Base-by-base conservation (phyloP, 176 grass and related monocot species). In the Tillandsia fasciculata region DNA sequence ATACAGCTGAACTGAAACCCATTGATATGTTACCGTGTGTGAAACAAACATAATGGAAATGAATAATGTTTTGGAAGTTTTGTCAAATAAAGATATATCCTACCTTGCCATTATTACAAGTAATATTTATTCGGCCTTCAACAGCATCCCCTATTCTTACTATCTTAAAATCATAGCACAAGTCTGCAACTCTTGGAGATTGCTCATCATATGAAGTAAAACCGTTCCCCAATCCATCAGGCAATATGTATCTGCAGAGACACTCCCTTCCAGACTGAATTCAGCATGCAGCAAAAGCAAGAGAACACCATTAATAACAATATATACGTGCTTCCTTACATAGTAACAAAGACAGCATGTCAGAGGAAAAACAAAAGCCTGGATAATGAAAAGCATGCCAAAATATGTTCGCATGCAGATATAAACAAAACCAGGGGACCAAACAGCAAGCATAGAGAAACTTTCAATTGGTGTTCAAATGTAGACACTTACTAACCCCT, bases 181-280 rank as follows among this genome's bases (percentile, higher is more conserved):
- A 70, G 29, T 83, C 42, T 69, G 64, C 59, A 75, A 42, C 70
- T 61, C 79, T 64, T 9, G 61, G 54, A 74, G 68, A 81, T 54
- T 73, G 67, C 8, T 74, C 56, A 2, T 28, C 15, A 57, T 65
- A 76, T 63, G 74, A 76, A 66, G 80, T 56, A 68, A 85, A 12
- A 53, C 50, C 65, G 50, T 74, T 88, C 26, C 88, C 83, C 58
- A 87, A 64, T 53, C 70, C 75, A 82, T 66, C 82, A 80, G 88
- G 88, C 12, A 96, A 83, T 56, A 53, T 78, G 70, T 85, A 96
- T 79, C 81, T 87, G 82, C 92, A 96, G 51, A 96, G 86, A 76
- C 92, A 96, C 79, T 89, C 83, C 63, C 85, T 89, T 82, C 92
- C 92, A 63, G 88, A 96, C 92, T 96, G 86, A 76, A 81, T 68